A percentile compares a stretch with the other conserved stretches of the same genome.
Evolutionary conservation across 2,329 filamentous ascomycete genomes (phyloP).

Genomic region (Chrysoporthe cubensis): DNA sequence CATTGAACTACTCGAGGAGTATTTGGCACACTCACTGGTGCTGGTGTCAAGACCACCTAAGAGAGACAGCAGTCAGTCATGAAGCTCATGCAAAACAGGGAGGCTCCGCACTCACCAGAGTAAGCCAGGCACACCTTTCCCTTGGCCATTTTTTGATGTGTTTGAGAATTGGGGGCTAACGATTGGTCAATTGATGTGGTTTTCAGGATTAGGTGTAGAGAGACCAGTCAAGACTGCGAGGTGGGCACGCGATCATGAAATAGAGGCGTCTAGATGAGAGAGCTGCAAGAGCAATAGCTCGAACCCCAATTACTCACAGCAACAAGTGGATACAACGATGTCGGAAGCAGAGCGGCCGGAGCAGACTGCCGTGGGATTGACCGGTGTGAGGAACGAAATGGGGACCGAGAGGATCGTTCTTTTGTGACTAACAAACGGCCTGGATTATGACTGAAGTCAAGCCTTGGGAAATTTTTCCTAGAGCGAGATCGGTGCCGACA

Average conservation of each 20-base stretch:
- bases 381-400: background rate
- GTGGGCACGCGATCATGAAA: background rate
- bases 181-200: slow-evolving; percentile 24
- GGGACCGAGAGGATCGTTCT: background rate
- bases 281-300: background rate
- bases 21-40: slow-evolving; percentile 27
- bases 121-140: slow-evolving; percentile 30
- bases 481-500: slow-evolving; percentile 28
- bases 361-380: slow-evolving; percentile 2
- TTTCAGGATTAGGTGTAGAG: background rate
- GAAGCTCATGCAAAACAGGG: background rate
- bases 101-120: slow-evolving; percentile 23
- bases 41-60: slow-evolving; percentile 30
- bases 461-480: slow-evolving; percentile 18
- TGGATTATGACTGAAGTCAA: slow-evolving; percentile 13
- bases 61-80: slow-evolving; percentile 10
- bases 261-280: background rate
- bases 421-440: slow-evolving; percentile 16
- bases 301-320: slow-evolving; percentile 23
- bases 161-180: slow-evolving; percentile 6
- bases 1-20: no score
- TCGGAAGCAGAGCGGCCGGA: slow-evolving; percentile 8
- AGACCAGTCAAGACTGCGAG: background rate
- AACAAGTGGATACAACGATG: slow-evolving; percentile 12
- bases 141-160: slow-evolving; percentile 25